phyloP scores from a whole-genome alignment of 2,329 filamentous ascomycete genomes.

The Pestalotiopsis sp. region DNA sequence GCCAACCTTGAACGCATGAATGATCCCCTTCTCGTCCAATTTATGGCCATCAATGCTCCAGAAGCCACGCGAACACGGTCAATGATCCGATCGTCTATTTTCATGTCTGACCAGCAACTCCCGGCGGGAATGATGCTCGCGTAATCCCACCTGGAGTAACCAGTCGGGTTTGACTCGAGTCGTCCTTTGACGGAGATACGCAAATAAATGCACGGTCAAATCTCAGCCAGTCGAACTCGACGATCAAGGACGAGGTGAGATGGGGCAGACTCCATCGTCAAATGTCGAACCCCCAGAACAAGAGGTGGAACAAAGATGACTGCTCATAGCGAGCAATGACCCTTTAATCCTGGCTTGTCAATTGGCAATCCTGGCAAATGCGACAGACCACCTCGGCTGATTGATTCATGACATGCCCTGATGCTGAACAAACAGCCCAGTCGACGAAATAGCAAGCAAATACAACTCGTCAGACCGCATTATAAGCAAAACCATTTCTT shows the following conservation, averaged over 20 bases:
- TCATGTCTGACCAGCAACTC: neutral
- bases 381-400: neutral
- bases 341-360: neutral
- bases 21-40: constrained; percentile 9
- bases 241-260: neutral
- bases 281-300: neutral
- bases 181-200: neutral
- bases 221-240: neutral
- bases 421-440: neutral
- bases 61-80: neutral
- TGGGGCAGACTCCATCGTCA: neutral
- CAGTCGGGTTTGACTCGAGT: neutral
- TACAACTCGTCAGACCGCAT: too few relatives aligned
- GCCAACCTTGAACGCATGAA: constrained; percentile 6
- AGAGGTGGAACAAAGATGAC: neutral
- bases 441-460: neutral
- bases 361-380: neutral
- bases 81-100: neutral
- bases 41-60: neutral
- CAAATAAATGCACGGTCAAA: neutral
- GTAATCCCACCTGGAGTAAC: neutral
- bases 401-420: neutral
- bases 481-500: too few relatives aligned
- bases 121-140: neutral
- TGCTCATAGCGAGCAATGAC: neutral